Conservation (phyloP, 805 yeast species). For the Yarrowia yakushimensis region DNA sequence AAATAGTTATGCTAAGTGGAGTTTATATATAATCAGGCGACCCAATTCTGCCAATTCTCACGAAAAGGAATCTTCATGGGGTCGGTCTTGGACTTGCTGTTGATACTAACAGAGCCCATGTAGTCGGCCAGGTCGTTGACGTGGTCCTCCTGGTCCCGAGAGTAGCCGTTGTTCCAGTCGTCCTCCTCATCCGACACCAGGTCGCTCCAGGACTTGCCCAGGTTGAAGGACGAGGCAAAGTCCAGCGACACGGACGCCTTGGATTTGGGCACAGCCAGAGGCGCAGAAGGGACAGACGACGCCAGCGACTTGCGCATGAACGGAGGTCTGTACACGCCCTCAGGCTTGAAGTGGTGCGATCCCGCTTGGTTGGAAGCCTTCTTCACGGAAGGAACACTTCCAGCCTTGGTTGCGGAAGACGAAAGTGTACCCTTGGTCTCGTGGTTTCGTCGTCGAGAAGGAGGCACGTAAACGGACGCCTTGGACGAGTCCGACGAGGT, state of each 20-base stretch:
- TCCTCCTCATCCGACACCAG: constrained; percentile 34
- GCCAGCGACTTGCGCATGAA: constrained; percentile 13
- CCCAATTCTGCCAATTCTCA: constrained; percentile 24
- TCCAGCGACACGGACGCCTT: constrained; percentile 28
- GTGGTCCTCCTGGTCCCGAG: constrained; percentile 20
- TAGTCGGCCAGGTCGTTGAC: constrained; percentile 12
- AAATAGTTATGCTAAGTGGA: constrained; percentile 24
- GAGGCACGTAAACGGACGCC: constrained; percentile 22
- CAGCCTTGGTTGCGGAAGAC: constrained; percentile 27
- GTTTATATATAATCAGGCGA: constrained; percentile 13
- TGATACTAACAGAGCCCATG: constrained; percentile 17
- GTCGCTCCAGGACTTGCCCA: constrained; percentile 36
- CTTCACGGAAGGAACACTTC: background rate
- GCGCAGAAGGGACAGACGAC: constrained; percentile 13
- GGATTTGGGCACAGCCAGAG: constrained; percentile 18
- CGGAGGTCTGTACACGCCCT: constrained; percentile 13
- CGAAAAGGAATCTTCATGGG: constrained; percentile 23
- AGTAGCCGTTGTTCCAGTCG: constrained; percentile 28
- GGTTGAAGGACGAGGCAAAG: constrained; percentile 29
- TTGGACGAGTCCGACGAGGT: constrained; percentile 23
- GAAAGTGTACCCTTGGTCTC: constrained; percentile 30
- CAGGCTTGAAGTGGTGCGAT: constrained; percentile 7
- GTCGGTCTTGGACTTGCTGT: constrained; percentile 2
- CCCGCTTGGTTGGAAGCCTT: background rate
- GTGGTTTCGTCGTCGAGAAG: constrained; percentile 23